Evolutionary conservation across 2,329 filamentous ascomycete species (phyloP).

Genomic region (Cryoendolithus antarcticus): DNA sequence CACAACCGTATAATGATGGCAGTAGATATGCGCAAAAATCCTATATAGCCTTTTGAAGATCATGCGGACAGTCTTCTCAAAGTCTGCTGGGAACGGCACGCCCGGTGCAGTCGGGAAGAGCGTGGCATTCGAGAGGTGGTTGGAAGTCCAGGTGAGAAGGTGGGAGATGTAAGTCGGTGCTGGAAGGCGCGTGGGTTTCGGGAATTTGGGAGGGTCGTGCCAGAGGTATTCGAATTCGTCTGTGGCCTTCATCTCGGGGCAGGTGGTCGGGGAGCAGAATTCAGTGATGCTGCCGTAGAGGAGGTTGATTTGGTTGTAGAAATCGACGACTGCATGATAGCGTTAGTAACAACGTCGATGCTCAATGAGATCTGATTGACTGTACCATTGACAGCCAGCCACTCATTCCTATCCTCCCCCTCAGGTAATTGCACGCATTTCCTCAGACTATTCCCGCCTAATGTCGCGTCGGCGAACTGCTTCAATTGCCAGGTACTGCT

Average conservation of each 20-base stretch:
- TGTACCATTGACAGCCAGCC: conserved; percentile 92
- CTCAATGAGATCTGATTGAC: not conserved
- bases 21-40: conserved; percentile 95
- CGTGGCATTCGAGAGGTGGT: conserved; percentile 87
- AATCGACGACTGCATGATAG: conserved; percentile 72
- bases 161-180: conserved; percentile 97
- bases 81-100: conserved; percentile 84
- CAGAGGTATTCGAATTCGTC: conserved; percentile 99
- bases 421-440: conserved; percentile 96
- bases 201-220: conserved; percentile 91
- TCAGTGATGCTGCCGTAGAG: conserved; percentile 98
- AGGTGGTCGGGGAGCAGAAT: conserved; percentile 94
- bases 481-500: conserved; percentile 86
- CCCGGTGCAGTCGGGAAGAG: conserved; percentile 66
- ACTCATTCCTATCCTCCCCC: conserved; percentile 94
- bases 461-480: conserved; percentile 94
- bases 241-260: conserved; percentile 99
- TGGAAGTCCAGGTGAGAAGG: conserved; percentile 92
- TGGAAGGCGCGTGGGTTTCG: conserved; percentile 94
- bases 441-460: conserved; percentile 84
- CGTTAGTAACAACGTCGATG: not conserved
- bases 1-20: conserved; percentile 94
- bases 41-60: conserved; percentile 99
- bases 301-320: conserved; percentile 99
- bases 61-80: conserved; percentile 84